Base-by-base conservation (phyloP, 1,284 basidiomycete genomes). In the Cryptococcus sp. region DNA sequence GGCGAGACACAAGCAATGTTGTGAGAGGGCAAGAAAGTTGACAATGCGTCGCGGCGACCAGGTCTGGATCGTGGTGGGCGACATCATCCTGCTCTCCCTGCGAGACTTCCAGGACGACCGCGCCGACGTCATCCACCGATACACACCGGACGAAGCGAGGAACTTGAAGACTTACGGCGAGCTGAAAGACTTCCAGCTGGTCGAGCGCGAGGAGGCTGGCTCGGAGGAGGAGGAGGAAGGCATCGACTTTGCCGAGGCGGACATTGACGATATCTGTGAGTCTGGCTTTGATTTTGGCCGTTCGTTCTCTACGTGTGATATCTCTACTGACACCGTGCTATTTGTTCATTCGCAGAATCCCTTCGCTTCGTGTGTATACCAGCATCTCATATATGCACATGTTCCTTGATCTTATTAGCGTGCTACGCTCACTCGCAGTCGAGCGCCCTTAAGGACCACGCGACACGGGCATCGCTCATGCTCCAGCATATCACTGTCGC, bases 61-160 rank as follows among this genome's bases (percentile, higher is more conserved):
- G 93, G 94, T 99, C 71, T 99, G 96, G 96, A 99, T 99, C 80
- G 96, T 96, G 77, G 91, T 94, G 72, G 96, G 96, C 69, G 96
- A 99, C 76, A 98, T 99, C 77, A 88, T 99, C 64, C 84, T 99
- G 47, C 83, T 99, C 42, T 99, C 95, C 31, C 84, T 99, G 54
- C 91, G 96, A 69, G 96, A 99, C 57, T 99, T 99, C 86, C 95
- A 99, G 80, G 96, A 99, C 73, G 93, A 93, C 80, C 98, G 98
- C 80, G 96, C 94, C 35, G 96, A 99, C 81, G 95, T 99, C 50
- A 98, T 99, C 74, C 95, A 97, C 76, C 97, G 97, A 81, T 99
- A 99, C 81, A 96, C 93, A 15, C 87, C 93, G 35, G 94, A 98
- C 76, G 92, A 95, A 67, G 77, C 81, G 20, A 76, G 81, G 62